Base-by-base conservation (phyloP, 2,329 filamentous ascomycete genomes). In the Neonectria neomacrospora region DNA sequence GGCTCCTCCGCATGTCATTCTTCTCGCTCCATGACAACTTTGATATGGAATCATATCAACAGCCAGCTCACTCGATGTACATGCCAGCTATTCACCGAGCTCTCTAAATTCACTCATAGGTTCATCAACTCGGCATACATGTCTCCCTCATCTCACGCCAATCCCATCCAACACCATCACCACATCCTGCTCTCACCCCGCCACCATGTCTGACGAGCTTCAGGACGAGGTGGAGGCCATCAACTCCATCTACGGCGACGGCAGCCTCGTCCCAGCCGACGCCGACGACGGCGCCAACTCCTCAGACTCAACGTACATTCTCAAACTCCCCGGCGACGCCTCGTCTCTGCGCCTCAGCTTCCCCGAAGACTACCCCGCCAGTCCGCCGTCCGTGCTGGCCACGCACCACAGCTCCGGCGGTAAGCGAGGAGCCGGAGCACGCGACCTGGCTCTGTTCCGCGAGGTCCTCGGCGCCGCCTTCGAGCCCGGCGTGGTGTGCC, bases 341-440 rank as follows among this genome's bases (percentile, higher is more conserved):
- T 85, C 80, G 26, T 91, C 83, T 14, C 78, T 91, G 10, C 85
- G 82, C 54, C 78, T 96, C 42, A 85, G 86, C 22, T 97, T 98
- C 70, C 88, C 93, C 1, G 57, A 77, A 1, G 80, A 85, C 47
- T 99, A 99, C 76, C 95, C 96, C 0, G 85, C 89, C 63, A 86
- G 85, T 1, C 88, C 91, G 6, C 94, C 94, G 1, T 80, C 82
- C 9, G 87, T 97, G 26, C 79, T 94, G 23, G 92, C 92, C 47
- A 95, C 91, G 16, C 90, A 97, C 68, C 91, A 96, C 72, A 92
- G 89, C 71, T 91, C 92, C 8, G 93, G 91, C 47, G 86, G 89
- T 20, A 86, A 85, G 53, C 88, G 88, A 72, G 93, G 94, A 39
- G 88, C 91, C 65, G 93, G 93, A 2, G 88, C 87, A 54, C 83